These are phyloP conservation scores for Pichia cabralensis DNA, from an alignment of 805 yeast genomes.

Conservation along the genomic window DNA sequence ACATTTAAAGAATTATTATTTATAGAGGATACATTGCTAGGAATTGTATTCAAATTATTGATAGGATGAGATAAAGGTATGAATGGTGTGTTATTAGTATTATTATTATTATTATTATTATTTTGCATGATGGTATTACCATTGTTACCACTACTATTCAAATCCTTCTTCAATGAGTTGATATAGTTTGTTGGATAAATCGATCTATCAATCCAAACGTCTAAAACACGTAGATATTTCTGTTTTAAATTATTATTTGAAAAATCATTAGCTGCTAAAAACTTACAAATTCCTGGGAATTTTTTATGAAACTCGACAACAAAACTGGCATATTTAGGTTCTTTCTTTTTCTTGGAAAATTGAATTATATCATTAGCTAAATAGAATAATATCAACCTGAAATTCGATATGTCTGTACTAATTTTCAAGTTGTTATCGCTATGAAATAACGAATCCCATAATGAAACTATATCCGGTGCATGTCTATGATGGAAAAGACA, in stretches of 20 bases:
- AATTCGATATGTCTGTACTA: no score
- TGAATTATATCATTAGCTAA: slow-evolving; percentile 77
- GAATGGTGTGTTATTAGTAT: not conserved
- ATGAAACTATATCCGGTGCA: slow-evolving; percentile 34
- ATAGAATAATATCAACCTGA: slow-evolving; percentile 41
- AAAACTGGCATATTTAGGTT: slow-evolving; percentile 40
- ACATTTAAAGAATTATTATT: not conserved
- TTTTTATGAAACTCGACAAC: slow-evolving; percentile 47
- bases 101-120: not conserved
- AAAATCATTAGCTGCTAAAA: slow-evolving; percentile 14
- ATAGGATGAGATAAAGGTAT: no score
- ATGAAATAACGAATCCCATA: slow-evolving; percentile 11
- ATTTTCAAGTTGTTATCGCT: no score
- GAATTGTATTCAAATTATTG: not conserved
- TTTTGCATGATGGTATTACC: not conserved
- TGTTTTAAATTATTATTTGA: slow-evolving; percentile 24
- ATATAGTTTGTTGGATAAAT: slow-evolving; percentile 29
- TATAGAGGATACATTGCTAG: not conserved
- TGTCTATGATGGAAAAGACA: slow-evolving; percentile 53
- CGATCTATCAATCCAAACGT: slow-evolving; percentile 47
- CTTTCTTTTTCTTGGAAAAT: slow-evolving; percentile 57
- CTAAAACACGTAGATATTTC: slow-evolving; percentile 40
- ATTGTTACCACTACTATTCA: not conserved
- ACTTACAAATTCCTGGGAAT: no score
- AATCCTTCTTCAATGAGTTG: slow-evolving; percentile 7